Evolutionary conservation across 331 rosid species (phyloP).

Genomic region (Cydonia oblonga): DNA sequence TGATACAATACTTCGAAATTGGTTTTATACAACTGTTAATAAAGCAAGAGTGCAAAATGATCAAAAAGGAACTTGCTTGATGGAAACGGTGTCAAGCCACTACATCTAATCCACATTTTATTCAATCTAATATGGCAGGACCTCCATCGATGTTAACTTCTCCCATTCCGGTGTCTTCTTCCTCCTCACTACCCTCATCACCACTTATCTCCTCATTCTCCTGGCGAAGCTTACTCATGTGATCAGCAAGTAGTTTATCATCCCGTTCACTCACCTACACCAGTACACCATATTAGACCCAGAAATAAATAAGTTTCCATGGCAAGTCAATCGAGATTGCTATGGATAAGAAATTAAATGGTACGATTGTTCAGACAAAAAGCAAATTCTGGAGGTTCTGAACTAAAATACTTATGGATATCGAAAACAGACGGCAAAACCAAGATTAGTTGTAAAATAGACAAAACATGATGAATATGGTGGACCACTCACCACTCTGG

Average conservation of each 20-base stretch:
- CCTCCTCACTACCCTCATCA: slow-evolving; percentile 87
- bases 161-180: slow-evolving; percentile 96
- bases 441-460: not conserved
- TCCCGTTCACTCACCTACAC: slow-evolving; percentile 91
- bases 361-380: not conserved
- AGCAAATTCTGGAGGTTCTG: not conserved
- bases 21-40: slow-evolving; percentile 28
- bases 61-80: slow-evolving; percentile 4
- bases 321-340: not conserved
- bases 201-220: slow-evolving; percentile 78
- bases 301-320: no score
- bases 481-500: slow-evolving; percentile 84
- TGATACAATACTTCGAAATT: slow-evolving; percentile 4
- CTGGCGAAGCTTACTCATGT: slow-evolving; percentile 79
- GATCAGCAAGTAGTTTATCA: slow-evolving; percentile 78
- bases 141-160: slow-evolving; percentile 69
- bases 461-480: not conserved
- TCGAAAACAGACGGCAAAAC: not conserved
- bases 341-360: not conserved
- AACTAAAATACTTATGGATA: not conserved
- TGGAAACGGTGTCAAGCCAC: not conserved
- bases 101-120: slow-evolving; percentile 16
- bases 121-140: slow-evolving; percentile 46
- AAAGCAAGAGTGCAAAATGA: slow-evolving; percentile 4
- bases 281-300: slow-evolving; percentile 20